Evolutionary conservation across 2,329 filamentous ascomycete genomes (phyloP), one percentile per base, ranked within the genome.

Genomic region (Trichophaea hybrida): DNA sequence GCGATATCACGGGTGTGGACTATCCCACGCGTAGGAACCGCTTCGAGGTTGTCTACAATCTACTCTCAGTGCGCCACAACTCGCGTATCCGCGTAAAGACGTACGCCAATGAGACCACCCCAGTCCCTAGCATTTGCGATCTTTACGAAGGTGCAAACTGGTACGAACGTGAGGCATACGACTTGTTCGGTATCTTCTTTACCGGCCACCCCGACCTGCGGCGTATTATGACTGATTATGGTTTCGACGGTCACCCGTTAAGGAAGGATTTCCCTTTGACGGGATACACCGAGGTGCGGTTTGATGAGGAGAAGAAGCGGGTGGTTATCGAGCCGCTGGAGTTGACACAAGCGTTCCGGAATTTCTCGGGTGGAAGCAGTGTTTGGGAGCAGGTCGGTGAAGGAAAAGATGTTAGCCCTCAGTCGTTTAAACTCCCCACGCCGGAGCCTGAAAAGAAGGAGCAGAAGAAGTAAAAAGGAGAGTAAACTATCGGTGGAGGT

Each of bases 241-340:
- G 93, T 57, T 98, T 98, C 71, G 94, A 98, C 73, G 93, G 93
- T 57, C 93, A 98, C 76, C 93, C 93, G 46, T 76, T 98, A 71
- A 82, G 94, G 71, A 98, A 98, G 77, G 93, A 98, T 72, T 98
- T 98, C 77, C 93, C 93, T 24, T 76, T 98, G 72, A 96, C 93
- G 1, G 93, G 93, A 52, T 98, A 98, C 77, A 98, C 93, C 37
- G 94, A 98, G 77, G 85, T 98, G 68, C 81, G 93, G 71, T 98
- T 94, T 72, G 93, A 98, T 68, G 93, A 98, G 76, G 94, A 98
- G 80, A 98, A 96, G 86, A 98, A 98, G 83, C 83, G 93, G 64
- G 96, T 98, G 71, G 91, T 98, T 62, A 91, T 94, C 35, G 94
- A 98, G 78, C 93, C 94, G 44, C 78, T 98, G 54, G 93, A 98